Evolutionary conservation across 2,329 filamentous ascomycete genomes (phyloP), one percentile per base, ranked within the genome.

Genomic region (Tolypocladium ovalisporum): DNA sequence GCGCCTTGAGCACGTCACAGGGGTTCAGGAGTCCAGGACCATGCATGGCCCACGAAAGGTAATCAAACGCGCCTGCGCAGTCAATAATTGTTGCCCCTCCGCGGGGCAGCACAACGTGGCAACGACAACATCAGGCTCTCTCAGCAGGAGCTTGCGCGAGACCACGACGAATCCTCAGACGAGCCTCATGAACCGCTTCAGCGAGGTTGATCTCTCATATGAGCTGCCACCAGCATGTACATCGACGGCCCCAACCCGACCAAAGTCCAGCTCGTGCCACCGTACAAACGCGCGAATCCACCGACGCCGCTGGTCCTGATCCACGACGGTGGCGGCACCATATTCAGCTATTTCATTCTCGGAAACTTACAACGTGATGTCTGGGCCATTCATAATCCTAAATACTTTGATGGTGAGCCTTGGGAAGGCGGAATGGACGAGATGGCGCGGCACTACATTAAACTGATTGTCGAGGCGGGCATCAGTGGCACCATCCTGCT

Each of bases 311-410:
- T 69, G 24, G 67, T 69, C 2, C 58, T 69, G 29, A 64, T 69
- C 55, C 67, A 69, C 59, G 67, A 69, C 47, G 67, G 67, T 34
- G 66, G 67, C 55, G 67, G 67, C 59, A 69, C 67, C 15, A 65
- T 66, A 19, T 68, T 68, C 56, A 62, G 63, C 44, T 69, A 69
- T 57, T 67, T 66, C 53, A 57, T 67, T 36, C 58, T 69, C 19
- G 67, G 63, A 27, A 63, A 54, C 53, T 49, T 69, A 52, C 57
- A 62, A 22, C 66, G 67, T 51, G 65, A 68, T 22, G 67, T 69
- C 22, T 69, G 67, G 67, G 67, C 65, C 35, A 61, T 69, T 40
- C 67, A 68, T 57, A 65, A 68, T 55, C 65, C 65, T 17, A 62
- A 65, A 34, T 69, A 61, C 55, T 68, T 62, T 22, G 61, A 62